Evolutionary conservation across 768 basidiomycete genomes (phyloP).

Genomic region (Melanogaster broomeanus): DNA sequence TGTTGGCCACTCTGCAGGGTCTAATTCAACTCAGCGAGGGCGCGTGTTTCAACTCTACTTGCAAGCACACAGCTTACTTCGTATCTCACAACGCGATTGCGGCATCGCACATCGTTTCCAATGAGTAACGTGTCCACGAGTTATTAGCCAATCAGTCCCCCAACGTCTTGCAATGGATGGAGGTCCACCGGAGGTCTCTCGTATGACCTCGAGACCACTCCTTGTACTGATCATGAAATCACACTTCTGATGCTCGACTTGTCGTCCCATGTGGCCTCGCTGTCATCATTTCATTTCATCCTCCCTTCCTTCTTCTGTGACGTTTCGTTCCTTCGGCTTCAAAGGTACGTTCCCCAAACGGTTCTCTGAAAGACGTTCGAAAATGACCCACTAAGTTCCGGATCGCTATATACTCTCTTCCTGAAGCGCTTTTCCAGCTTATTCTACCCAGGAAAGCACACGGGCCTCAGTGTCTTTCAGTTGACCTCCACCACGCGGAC

Average conservation of each 20-base stretch:
- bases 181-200: constrained; percentile 23
- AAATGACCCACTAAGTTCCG: constrained; percentile 32
- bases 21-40: constrained; percentile 25
- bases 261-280: constrained; percentile 23
- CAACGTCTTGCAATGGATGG: constrained; percentile 10
- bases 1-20: constrained; percentile 28
- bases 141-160: constrained; percentile 20
- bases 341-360: constrained; percentile 27
- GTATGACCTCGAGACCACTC: constrained; percentile 21
- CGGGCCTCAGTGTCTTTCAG: constrained; percentile 16
- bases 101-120: constrained; percentile 27
- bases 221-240: constrained; percentile 22
- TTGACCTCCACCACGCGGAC: constrained; percentile 27
- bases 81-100: constrained; percentile 13
- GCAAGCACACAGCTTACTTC: constrained; percentile 16
- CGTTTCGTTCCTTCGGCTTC: constrained; percentile 27
- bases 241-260: constrained; percentile 27
- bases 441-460: constrained; percentile 10
- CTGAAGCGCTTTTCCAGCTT: constrained; percentile 16
- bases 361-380: constrained; percentile 24
- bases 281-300: constrained; percentile 32
- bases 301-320: constrained; percentile 31
- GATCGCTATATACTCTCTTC: constrained; percentile 30
- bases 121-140: constrained; percentile 18
- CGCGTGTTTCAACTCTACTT: constrained; percentile 18